Evolutionary conservation across 2,329 filamentous ascomycete genomes (phyloP).

Genomic region (Hypoxylon sp.): DNA sequence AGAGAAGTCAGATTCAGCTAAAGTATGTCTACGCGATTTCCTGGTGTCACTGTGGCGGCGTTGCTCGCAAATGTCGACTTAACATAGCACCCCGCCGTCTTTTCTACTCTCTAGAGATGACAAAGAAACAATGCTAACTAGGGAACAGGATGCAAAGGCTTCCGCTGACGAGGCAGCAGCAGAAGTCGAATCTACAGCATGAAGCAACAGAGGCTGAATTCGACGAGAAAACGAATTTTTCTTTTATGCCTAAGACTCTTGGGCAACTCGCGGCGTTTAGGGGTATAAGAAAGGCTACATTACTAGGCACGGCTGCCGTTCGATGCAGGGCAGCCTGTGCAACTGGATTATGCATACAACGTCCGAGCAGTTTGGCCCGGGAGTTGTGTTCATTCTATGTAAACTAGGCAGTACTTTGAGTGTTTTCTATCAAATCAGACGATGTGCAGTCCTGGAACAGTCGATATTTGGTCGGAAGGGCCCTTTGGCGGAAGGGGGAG

Average conservation of each 20-base stretch:
- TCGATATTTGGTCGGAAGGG: slow-evolving; percentile 33
- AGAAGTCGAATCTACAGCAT: slow-evolving; percentile 50
- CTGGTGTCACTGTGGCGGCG: not conserved
- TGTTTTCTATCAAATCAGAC: slow-evolving; percentile 37
- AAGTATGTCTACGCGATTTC: slow-evolving; percentile 46
- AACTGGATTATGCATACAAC: slow-evolving; percentile 28
- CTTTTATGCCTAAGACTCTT: slow-evolving; percentile 25
- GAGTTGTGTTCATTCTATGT: slow-evolving; percentile 50
- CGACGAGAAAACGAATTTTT: slow-evolving; percentile 25
- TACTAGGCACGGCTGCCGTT: slow-evolving; percentile 19
- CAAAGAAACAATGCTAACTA: slow-evolving; percentile 25
- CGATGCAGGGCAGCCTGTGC: slow-evolving; percentile 16
- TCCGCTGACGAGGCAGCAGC: slow-evolving; percentile 49
- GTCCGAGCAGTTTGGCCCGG: slow-evolving; percentile 32
- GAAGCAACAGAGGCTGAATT: slow-evolving; percentile 25
- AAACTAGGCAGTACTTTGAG: slow-evolving; percentile 48
- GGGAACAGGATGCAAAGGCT: slow-evolving; percentile 27
- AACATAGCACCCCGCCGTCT: not conserved
- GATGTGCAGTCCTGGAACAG: slow-evolving; percentile 30
- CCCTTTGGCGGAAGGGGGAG: slow-evolving; percentile 5
- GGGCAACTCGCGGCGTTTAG: slow-evolving; percentile 39
- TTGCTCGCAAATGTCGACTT: not conserved
- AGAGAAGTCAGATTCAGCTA: slow-evolving; percentile 52
- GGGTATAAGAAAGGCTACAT: slow-evolving; percentile 41
- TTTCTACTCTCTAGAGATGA: not conserved